phyloP scores from a whole-genome alignment of 1,284 basidiomycete genomes.

The Boletus smithii region DNA sequence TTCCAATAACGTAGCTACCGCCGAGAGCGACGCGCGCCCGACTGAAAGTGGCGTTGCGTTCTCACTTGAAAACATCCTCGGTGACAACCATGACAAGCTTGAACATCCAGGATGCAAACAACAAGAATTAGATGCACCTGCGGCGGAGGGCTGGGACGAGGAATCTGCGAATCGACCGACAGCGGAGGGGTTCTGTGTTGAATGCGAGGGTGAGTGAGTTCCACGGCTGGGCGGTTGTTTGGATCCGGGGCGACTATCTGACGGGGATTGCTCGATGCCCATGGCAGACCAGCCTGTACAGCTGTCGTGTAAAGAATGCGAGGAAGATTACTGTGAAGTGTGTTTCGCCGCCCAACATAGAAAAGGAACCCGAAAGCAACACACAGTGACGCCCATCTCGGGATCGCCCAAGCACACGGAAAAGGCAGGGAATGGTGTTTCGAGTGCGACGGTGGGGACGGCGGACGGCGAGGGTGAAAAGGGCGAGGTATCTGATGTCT shows the following conservation, averaged over 20 bases:
- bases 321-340: conserved; percentile 73
- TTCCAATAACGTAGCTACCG: conserved; percentile 12
- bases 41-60: conserved; percentile 34
- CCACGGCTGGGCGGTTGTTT: too few species aligned
- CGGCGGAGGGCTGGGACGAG: conserved; percentile 62
- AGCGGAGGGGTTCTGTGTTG: conserved; percentile 68
- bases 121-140: conserved; percentile 20
- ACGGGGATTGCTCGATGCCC: too few species aligned
- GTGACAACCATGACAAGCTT: conserved; percentile 54
- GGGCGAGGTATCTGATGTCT: conserved; percentile 20
- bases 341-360: conserved; percentile 79
- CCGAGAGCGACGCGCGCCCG: too few species aligned
- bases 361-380: conserved; percentile 69
- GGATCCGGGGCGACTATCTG: too few species aligned
- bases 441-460: neutral
- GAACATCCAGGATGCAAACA: conserved; percentile 49
- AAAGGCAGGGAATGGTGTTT: conserved; percentile 24
- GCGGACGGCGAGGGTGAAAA: conserved; percentile 3
- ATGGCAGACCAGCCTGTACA: conserved; percentile 73
- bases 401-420: conserved; percentile 12
- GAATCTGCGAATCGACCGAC: conserved; percentile 47
- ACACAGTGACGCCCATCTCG: conserved; percentile 51
- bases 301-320: conserved; percentile 64
- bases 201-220: conserved; percentile 68
- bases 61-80: conserved; percentile 65